A percentile compares a stretch with the other conserved stretches of the same genome.
phyloP scores from a whole-genome alignment of 1,284 basidiomycete species.

The Leccinum fallax region DNA sequence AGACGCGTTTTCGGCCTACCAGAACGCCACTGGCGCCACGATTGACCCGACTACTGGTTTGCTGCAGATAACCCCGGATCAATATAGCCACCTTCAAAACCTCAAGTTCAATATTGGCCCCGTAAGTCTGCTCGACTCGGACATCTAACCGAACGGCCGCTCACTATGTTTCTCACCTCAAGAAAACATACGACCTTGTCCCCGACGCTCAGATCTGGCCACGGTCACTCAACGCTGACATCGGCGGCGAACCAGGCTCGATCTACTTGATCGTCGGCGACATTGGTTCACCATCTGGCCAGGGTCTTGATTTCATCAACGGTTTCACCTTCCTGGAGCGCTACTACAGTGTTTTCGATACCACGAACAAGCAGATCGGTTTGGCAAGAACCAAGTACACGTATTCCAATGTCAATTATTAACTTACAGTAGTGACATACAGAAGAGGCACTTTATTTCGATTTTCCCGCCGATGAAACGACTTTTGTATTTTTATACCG shows the following conservation, averaged over 20 bases:
- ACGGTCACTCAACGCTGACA: conserved; percentile 41
- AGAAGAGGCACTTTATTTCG: neutral
- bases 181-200: conserved; percentile 41
- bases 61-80: conserved; percentile 39
- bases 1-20: conserved; percentile 57
- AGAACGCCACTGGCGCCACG: conserved; percentile 53
- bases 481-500: neutral
- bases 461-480: neutral
- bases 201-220: conserved; percentile 56
- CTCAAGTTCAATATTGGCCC: conserved; percentile 45
- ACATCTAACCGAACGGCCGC: neutral
- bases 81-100: conserved; percentile 42
- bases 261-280: conserved; percentile 56
- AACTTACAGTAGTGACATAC: neutral
- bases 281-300: conserved; percentile 39
- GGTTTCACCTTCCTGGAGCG: conserved; percentile 62
- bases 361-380: neutral
- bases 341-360: conserved; percentile 60
- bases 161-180: neutral
- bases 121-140: conserved; percentile 25
- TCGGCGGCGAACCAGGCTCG: conserved; percentile 41
- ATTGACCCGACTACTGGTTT: conserved; percentile 46
- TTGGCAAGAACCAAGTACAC: neutral
- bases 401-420: neutral
- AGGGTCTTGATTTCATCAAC: conserved; percentile 55